phyloP scores from a whole-genome alignment of 306 rosid genomes.

The Casuarina equisetifolia region DNA sequence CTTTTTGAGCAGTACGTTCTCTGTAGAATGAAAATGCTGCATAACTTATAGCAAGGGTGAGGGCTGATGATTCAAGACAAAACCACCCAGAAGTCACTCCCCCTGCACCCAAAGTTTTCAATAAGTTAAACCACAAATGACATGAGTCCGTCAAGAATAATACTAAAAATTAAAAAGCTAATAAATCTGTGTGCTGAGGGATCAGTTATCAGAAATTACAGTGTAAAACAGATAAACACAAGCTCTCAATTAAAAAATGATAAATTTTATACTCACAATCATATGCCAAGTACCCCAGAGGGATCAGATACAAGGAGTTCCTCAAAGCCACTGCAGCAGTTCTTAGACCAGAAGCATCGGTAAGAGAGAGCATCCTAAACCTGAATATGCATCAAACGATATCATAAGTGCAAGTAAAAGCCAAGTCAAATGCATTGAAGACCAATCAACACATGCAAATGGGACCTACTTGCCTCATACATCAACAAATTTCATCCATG shows the following conservation, averaged over 20 bases:
- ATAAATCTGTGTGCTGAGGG: neutral
- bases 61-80: slow-evolving; percentile 75
- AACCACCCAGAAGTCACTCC: slow-evolving; percentile 90
- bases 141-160: neutral
- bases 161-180: neutral
- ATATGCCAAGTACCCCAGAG: slow-evolving; percentile 91
- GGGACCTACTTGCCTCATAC: neutral
- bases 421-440: slow-evolving; percentile 2
- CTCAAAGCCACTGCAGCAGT: slow-evolving; percentile 86
- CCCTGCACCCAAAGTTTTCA: slow-evolving; percentile 60
- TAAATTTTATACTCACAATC: slow-evolving; percentile 61
- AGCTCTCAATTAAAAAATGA: neutral
- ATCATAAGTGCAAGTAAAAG: slow-evolving; percentile 14
- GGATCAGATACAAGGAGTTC: slow-evolving; percentile 80
- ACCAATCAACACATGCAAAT: neutral
- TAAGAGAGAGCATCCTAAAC: slow-evolving; percentile 88
- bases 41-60: slow-evolving; percentile 79
- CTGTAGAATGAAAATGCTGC: slow-evolving; percentile 77
- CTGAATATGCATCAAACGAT: slow-evolving; percentile 41
- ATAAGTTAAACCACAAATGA: slow-evolving; percentile 9
- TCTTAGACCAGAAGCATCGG: slow-evolving; percentile 78
- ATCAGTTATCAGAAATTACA: no score
- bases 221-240: neutral
- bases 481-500: neutral
- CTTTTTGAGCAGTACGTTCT: slow-evolving; percentile 68